These are phyloP conservation scores for Perkinsus chesapeaki DNA, from an alignment of 169 alveolate genomes.

Conservation along the genomic window DNA sequence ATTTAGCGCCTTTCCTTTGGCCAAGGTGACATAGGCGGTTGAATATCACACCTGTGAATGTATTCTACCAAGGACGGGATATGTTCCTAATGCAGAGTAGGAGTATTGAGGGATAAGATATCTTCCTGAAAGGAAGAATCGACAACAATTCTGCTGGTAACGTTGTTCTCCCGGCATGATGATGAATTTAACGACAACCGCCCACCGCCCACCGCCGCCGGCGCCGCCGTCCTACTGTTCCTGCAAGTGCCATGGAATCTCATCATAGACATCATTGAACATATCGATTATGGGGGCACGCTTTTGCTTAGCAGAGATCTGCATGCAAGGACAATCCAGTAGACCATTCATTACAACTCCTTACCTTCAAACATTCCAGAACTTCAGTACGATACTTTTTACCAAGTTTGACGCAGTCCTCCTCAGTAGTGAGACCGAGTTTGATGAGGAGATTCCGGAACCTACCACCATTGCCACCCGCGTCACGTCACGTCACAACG, in stretches of 20 bases:
- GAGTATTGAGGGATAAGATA: too few relatives aligned
- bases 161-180: too few relatives aligned
- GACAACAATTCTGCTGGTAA: too few relatives aligned
- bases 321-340: constrained; percentile 40
- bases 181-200: too few relatives aligned
- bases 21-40: too few relatives aligned
- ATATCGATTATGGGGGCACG: constrained; percentile 59
- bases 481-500: constrained; percentile 7
- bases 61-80: too few relatives aligned
- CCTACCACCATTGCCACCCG: constrained; percentile 6
- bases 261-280: constrained; percentile 81
- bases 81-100: not conserved
- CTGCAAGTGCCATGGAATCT: constrained; percentile 49
- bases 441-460: constrained; percentile 12
- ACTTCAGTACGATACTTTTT: constrained; percentile 32
- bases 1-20: too few relatives aligned
- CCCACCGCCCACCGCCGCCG: too few relatives aligned
- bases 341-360: not conserved
- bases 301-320: constrained; percentile 47
- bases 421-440: constrained; percentile 9
- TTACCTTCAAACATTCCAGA: constrained; percentile 40
- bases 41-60: too few relatives aligned
- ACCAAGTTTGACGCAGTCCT: constrained; percentile 19
- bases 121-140: too few relatives aligned
- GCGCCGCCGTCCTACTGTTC: constrained; percentile 9